Base-by-base conservation (phyloP, 2,329 filamentous ascomycete genomes). In the Fusarium pininemorale region DNA sequence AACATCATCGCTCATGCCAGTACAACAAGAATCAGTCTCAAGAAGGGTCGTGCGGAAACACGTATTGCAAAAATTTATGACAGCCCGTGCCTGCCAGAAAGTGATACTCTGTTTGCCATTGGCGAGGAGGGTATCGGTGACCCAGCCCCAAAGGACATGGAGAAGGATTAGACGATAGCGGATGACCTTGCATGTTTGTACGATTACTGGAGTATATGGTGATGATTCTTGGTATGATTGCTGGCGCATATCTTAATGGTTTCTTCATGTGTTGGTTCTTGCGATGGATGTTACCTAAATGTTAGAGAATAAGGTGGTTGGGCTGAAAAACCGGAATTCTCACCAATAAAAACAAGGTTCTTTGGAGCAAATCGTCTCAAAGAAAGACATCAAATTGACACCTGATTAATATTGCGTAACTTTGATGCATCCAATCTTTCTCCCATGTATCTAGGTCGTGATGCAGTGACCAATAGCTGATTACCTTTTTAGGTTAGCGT, bases 1-100 rank as follows among this genome's bases (percentile, higher is more conserved):
- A 98, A 99, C 83, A 99, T 99, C 76, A 98, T 99, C 81, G 96
- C 97, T 6, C 96, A 99, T 82, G 95, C 96, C 59, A 98, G 94
- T 80, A 99, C 96, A 4, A 99, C 96, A 5, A 89, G 96, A 79
- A 89, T 99, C 78, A 98, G 95, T 79, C 83, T 99, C 81, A 98
- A 98, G 86, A 99, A 99, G 83, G 97, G 96, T 4, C 89, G 96
- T 63, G 96, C 90, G 37, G 96, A 99, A 87, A 99, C 96, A 28
- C 90, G 96, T 85, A 94, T 99, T 76, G 98, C 96, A 85, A 99
- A 98, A 87, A 99, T 99, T 72, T 99, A 99, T 81, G 97, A 99
- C 84, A 98, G 95, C 78, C 96, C 96, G 5, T 99, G 96, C 83
- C 85, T 99, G 74, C 96, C 96, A 0, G 96, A 99, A 85, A 97